Conservation (phyloP, 2,329 filamentous ascomycete genomes). For the Talaromyces sp. region DNA sequence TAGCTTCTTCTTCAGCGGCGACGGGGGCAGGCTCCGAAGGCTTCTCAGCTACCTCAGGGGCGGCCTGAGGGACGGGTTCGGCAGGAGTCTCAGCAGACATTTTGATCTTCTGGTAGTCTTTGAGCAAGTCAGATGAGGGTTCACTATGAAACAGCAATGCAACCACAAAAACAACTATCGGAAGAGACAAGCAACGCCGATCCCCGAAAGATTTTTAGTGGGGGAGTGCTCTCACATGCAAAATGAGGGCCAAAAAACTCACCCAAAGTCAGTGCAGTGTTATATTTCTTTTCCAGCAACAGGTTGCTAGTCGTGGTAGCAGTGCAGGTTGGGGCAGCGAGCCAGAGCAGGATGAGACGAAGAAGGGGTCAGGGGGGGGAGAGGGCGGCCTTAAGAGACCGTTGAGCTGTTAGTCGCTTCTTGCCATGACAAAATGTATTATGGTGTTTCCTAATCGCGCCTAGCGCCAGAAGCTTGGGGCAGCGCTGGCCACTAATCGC, state of each 20-base stretch:
- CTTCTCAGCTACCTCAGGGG: slow-evolving; percentile 4
- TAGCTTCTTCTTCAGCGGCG: neutral
- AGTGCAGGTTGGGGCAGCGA: neutral
- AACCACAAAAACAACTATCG: neutral
- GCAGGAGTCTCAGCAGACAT: slow-evolving; percentile 8
- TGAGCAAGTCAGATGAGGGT: neutral
- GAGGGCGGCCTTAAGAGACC: neutral
- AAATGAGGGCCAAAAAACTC: neutral
- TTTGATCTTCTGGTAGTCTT: neutral
- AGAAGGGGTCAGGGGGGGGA: neutral
- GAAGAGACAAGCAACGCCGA: neutral
- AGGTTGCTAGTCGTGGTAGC: neutral
- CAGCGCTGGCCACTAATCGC: neutral
- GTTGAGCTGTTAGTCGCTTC: neutral
- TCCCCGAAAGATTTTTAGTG: neutral
- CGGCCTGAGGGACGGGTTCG: slow-evolving; percentile 3
- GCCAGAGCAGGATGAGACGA: neutral
- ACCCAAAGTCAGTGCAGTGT: neutral
- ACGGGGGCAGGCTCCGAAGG: slow-evolving; percentile 3
- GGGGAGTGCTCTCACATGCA: neutral
- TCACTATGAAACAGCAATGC: neutral
- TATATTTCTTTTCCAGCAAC: neutral
- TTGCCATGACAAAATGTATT: neutral
- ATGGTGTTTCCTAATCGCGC: neutral
- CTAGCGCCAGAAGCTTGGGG: neutral